phyloP scores from a whole-genome alignment of 257 asterid genomes.

The Nicotiana paniculata region DNA sequence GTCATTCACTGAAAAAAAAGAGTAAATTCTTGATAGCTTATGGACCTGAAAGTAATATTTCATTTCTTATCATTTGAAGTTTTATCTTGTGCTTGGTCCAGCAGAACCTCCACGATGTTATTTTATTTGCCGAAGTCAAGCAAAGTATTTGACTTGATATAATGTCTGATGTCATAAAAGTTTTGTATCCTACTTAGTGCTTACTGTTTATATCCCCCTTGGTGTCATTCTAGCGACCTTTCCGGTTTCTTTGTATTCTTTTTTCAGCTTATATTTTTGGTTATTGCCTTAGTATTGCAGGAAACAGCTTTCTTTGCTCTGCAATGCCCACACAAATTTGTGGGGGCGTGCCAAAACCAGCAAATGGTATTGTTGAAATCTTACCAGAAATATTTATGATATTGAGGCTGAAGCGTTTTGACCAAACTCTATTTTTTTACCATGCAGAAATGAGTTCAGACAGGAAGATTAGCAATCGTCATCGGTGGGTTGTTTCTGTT shows the following conservation, averaged over 20 bases:
- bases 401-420: neutral
- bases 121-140: neutral
- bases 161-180: neutral
- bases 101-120: neutral
- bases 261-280: slow-evolving; percentile 5
- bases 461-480: slow-evolving; percentile 38
- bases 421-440: neutral
- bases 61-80: neutral
- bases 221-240: neutral
- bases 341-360: slow-evolving; percentile 42
- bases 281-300: slow-evolving; percentile 61
- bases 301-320: slow-evolving; percentile 73
- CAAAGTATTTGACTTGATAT: neutral
- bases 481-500: slow-evolving; percentile 41
- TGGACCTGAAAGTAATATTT: neutral
- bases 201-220: neutral
- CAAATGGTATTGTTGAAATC: slow-evolving; percentile 45
- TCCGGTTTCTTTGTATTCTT: neutral
- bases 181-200: neutral
- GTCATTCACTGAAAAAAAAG: neutral
- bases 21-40: neutral
- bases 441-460: slow-evolving; percentile 47
- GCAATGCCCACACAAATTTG: slow-evolving; percentile 52
- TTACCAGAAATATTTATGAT: neutral
- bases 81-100: neutral